Percentiles rank a stretch among this genome's conserved stretches.
These are phyloP conservation scores for Entrophospora sp. DNA, from an alignment of 192 early-diverging fungal genomes.

Conservation along the genomic window DNA sequence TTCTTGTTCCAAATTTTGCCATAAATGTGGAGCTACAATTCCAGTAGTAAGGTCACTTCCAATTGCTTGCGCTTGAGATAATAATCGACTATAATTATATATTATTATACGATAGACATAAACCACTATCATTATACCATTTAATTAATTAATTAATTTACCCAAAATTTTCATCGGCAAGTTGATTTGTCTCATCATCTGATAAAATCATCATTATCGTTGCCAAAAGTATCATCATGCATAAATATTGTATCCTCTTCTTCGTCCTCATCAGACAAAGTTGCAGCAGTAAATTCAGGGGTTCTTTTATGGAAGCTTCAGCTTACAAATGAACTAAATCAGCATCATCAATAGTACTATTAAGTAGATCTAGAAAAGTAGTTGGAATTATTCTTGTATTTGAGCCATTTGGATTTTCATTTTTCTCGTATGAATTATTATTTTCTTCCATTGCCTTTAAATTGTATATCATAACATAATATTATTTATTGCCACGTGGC, in stretches of 20 bases:
- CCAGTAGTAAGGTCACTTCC: conserved; percentile 5
- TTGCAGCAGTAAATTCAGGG: neutral
- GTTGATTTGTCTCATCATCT: neutral
- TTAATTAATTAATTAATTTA: neutral
- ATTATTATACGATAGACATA: too few species aligned
- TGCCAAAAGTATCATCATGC: neutral
- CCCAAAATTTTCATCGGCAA: neutral
- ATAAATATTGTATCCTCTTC: neutral
- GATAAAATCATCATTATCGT: neutral
- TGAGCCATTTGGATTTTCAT: neutral
- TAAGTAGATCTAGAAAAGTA: conserved; percentile 2
- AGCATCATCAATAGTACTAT: neutral
- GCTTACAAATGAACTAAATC: conserved; percentile 2
- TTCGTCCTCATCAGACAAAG: neutral
- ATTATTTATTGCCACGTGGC: too few species aligned
- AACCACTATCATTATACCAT: too few species aligned
- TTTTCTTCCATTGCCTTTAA: too few species aligned
- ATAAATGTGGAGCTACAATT: conserved; percentile 1
- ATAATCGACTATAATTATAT: conserved; percentile 8
- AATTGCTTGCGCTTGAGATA: conserved; percentile 11
- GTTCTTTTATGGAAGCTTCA: too few species aligned
- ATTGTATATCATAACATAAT: too few species aligned
- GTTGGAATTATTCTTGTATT: neutral
- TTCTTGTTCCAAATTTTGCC: conserved; percentile 19
- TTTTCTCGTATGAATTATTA: too few species aligned